A percentile compares a stretch with the other conserved stretches of the same genome.
phyloP scores from a whole-genome alignment of 345 rosid genomes.

The Hypericum androsaemum region DNA sequence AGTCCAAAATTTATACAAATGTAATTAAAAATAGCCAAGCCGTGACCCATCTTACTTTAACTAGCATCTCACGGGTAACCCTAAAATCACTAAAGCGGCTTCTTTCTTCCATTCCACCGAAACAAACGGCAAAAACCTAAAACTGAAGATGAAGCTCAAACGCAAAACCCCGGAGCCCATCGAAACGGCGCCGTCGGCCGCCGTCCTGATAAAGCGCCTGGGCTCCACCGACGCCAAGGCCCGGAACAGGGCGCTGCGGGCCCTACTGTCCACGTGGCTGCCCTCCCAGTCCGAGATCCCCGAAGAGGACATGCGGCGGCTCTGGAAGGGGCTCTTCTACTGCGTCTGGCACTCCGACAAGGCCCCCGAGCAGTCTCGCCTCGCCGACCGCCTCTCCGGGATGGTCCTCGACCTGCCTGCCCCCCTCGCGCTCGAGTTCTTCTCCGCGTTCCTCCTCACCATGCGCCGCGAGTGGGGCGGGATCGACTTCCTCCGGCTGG shows the following conservation, averaged over 20 bases:
- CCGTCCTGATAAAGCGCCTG: constrained; percentile 49
- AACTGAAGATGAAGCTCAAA: too few species aligned
- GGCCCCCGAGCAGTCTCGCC: constrained; percentile 51
- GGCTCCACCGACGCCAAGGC: constrained; percentile 53
- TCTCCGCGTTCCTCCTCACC: constrained; percentile 64
- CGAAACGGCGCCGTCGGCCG: constrained; percentile 21
- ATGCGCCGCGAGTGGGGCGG: constrained; percentile 97
- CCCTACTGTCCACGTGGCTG: constrained; percentile 58
- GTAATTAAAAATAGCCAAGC: too few species aligned
- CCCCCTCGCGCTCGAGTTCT: constrained; percentile 47
- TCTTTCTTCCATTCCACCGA: too few species aligned
- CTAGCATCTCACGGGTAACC: too few species aligned
- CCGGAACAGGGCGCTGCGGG: constrained; percentile 53
- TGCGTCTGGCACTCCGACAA: constrained; percentile 98
- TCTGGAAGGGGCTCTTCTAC: constrained; percentile 96
- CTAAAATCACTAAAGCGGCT: too few species aligned
- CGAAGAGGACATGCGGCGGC: constrained; percentile 73
- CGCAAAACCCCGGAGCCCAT: neutral
- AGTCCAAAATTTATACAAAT: too few species aligned
- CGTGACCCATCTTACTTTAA: too few species aligned
- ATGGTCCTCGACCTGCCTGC: constrained; percentile 40
- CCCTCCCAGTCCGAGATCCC: constrained; percentile 48
- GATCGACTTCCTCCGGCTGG: constrained; percentile 70
- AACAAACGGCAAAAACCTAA: too few species aligned
- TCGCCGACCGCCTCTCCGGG: constrained; percentile 50